Conservation (phyloP, 148 eudicot species). For the Chenopodium album region DNA sequence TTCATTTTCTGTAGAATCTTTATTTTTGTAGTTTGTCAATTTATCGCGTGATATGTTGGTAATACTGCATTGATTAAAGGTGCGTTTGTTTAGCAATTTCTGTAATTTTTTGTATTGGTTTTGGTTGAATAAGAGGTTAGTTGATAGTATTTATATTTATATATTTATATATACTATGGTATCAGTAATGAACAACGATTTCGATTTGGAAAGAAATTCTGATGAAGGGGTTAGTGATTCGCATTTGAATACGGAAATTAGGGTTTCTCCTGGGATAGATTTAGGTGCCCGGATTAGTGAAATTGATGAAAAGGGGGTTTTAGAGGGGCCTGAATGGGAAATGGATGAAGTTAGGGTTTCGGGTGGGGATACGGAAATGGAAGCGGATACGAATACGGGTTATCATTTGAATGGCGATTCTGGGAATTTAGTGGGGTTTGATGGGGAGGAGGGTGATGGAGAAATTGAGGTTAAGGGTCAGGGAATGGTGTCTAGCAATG, state of each 20-base stretch:
- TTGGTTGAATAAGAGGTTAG: background rate
- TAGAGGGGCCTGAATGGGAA: conserved; percentile 9
- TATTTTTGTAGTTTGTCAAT: background rate
- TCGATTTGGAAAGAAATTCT: conserved; percentile 26
- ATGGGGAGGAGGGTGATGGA: conserved; percentile 13
- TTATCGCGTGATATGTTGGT: conserved; percentile 6
- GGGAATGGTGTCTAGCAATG: conserved; percentile 17
- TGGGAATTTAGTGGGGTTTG: conserved; percentile 1
- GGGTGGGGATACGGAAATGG: background rate
- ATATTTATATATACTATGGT: conserved; percentile 13
- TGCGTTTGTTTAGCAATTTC: conserved; percentile 13
- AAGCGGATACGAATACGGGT: background rate
- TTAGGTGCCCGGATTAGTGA: conserved; percentile 3
- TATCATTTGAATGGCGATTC: conserved; percentile 18
- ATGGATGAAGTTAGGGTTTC: conserved; percentile 27
- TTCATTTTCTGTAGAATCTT: background rate
- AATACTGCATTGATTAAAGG: conserved; percentile 19
- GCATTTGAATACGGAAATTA: conserved; percentile 19
- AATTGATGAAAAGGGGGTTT: conserved; percentile 28
- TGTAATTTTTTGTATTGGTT: background rate
- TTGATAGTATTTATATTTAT: background rate
- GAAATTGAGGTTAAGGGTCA: conserved; percentile 17
- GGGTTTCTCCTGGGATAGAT: conserved; percentile 28
- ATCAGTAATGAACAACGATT: conserved; percentile 26
- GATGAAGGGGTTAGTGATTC: conserved; percentile 15